Percentiles rank a stretch among this genome's conserved stretches.
Evolutionary conservation across 2,329 filamentous ascomycete genomes (phyloP).

Genomic region (Aspergillus sp.): DNA sequence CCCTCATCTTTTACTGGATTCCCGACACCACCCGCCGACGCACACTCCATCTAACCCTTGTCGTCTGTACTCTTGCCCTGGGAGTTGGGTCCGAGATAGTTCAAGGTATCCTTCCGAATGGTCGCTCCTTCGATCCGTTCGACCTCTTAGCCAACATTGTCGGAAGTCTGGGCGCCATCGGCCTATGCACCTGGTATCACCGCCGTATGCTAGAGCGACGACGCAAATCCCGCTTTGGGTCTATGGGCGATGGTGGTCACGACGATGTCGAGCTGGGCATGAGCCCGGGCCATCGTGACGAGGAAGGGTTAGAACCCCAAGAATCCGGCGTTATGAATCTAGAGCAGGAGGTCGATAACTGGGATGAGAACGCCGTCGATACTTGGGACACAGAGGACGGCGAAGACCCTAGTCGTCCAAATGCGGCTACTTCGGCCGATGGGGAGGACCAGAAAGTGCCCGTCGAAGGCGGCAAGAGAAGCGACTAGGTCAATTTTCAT

Average conservation of each 20-base stretch:
- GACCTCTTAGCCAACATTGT: constrained; percentile 86
- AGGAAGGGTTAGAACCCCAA: constrained; percentile 49
- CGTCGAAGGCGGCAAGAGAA: constrained; percentile 31
- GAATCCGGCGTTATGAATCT: constrained; percentile 67
- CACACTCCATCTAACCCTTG: constrained; percentile 76
- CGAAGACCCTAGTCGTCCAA: constrained; percentile 22
- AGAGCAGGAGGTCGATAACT: constrained; percentile 86
- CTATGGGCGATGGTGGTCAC: constrained; percentile 55
- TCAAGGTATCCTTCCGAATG: constrained; percentile 67
- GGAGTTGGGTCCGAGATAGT: constrained; percentile 60
- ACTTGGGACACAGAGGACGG: constrained; percentile 63
- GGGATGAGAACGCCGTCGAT: constrained; percentile 81
- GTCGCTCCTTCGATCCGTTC: constrained; percentile 70
- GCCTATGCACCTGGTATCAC: constrained; percentile 86
- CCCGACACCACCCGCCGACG: constrained; percentile 86
- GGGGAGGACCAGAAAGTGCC: constrained; percentile 22
- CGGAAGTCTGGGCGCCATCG: constrained; percentile 71
- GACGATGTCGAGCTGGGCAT: constrained; percentile 73
- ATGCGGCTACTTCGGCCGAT: background rate
- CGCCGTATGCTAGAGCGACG: constrained; percentile 91
- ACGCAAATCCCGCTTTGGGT: constrained; percentile 70
- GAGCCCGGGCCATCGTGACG: constrained; percentile 38
- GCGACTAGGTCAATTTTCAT: constrained; percentile 23
- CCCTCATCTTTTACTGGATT: constrained; percentile 90
- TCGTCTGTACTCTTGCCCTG: constrained; percentile 69